Evolutionary conservation across 345 rosid species (phyloP), one percentile per base, ranked within the genome.

Genomic region (Citrus reticulata): DNA sequence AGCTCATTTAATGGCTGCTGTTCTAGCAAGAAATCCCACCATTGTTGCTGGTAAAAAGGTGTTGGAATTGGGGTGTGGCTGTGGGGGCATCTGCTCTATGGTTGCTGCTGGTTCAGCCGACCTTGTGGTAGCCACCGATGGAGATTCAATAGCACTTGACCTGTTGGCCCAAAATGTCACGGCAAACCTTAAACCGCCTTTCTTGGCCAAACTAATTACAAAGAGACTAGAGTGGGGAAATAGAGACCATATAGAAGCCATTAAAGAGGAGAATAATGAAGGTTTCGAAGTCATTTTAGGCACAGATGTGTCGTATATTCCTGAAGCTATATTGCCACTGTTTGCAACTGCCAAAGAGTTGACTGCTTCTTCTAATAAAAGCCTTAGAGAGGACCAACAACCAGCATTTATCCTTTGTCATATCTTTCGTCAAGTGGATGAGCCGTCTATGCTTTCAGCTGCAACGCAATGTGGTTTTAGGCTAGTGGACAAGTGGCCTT

Each of bases 71-170:
- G 98, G 98, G 6, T 90, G 93, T 59, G 97, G 97, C 51, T 90
- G 96, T 72, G 90, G 86, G 6, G 97, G 98, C 32, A 89, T 95
- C 78, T 93, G 99, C 91, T 92, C 98, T 2, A 93, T 93, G 98
- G 90, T 89, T 77, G 93, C 95, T 16, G 92, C 74, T 34, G 72
- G 77, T 63, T 86, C 89, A 39, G 98, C 99, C 40, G 72, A 84
- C 81, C 86, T 87, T 6, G 92, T 91, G 30, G 91, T 92, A 59
- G 98, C 99, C 29, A 90, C 96, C 3, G 99, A 95, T 68, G 93
- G 90, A 83, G 96, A 92, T 79, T 37, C 74, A 1, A 88, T 84
- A 78, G 89, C 97, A 19, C 90, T 93, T 20, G 85, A 90, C 39
- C 80, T 93, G 61, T 77, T 95, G 60, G 66, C 76, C 3, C 83